phyloP scores from a whole-genome alignment of 495 filamentous ascomycete genomes.

The Sabuloglossum arenarium region DNA sequence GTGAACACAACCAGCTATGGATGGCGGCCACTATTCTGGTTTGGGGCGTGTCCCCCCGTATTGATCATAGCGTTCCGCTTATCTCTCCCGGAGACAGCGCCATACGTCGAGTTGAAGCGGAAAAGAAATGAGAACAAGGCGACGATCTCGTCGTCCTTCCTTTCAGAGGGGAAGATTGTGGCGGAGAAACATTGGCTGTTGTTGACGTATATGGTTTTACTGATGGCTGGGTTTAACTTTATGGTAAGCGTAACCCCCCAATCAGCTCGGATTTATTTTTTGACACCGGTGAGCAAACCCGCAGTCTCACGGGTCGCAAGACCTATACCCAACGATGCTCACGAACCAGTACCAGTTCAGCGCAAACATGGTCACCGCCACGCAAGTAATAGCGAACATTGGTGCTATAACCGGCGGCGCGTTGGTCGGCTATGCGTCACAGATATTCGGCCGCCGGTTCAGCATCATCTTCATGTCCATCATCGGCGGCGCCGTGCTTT shows the following conservation, averaged over 20 bases:
- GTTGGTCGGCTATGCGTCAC: constrained; percentile 51
- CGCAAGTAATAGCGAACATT: constrained; percentile 67
- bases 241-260: constrained; percentile 38
- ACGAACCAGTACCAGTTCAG: constrained; percentile 56
- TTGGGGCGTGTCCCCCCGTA: constrained; percentile 59
- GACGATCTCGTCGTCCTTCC: constrained; percentile 36
- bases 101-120: constrained; percentile 38
- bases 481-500: constrained; percentile 56
- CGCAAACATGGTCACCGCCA: constrained; percentile 51
- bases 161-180: constrained; percentile 56
- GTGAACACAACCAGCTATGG: constrained; percentile 52
- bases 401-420: constrained; percentile 67
- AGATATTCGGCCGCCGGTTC: constrained; percentile 67
- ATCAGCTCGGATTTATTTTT: not conserved
- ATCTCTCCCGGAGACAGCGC: constrained; percentile 55
- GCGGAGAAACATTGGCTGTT: constrained; percentile 60
- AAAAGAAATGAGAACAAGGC: constrained; percentile 32
- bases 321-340: constrained; percentile 77
- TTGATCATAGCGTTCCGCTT: constrained; percentile 62
- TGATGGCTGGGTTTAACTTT: constrained; percentile 87
- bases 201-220: constrained; percentile 58
- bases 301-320: constrained; percentile 72
- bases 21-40: constrained; percentile 78
- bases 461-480: constrained; percentile 60
- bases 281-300: not conserved